Conservation (phyloP, 768 basidiomycete species). For the Pleurotus pulmonarius region DNA sequence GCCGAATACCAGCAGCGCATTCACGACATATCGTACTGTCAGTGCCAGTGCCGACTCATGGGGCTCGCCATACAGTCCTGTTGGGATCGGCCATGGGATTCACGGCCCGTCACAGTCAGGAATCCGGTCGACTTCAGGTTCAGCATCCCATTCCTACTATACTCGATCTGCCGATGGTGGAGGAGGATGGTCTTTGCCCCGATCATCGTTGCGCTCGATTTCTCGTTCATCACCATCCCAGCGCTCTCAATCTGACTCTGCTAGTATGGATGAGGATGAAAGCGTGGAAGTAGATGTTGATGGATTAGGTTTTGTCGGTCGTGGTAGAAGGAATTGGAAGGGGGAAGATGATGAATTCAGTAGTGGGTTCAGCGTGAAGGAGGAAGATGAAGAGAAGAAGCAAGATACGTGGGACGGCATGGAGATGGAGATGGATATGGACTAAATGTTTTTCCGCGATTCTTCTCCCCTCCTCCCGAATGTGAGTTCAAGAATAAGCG, state of each 20-base stretch:
- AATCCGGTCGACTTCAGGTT: conserved; percentile 3
- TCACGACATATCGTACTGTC: conserved; percentile 21
- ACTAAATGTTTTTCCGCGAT: conserved; percentile 23
- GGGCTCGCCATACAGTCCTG: conserved; percentile 18
- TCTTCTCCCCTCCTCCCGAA: too few relatives aligned
- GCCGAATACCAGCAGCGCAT: not conserved
- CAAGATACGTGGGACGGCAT: conserved; percentile 50
- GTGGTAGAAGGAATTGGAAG: conserved; percentile 27
- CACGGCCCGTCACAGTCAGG: conserved; percentile 1
- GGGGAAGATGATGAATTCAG: conserved; percentile 40
- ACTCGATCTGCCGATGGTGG: conserved; percentile 16
- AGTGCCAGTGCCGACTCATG: conserved; percentile 23
- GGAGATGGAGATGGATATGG: conserved; percentile 78
- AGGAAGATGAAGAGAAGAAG: conserved; percentile 44
- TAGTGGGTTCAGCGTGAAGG: conserved; percentile 35
- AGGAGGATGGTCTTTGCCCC: conserved; percentile 51
- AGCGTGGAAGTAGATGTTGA: conserved; percentile 23
- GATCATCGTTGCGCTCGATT: conserved; percentile 46
- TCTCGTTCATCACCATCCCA: conserved; percentile 28
- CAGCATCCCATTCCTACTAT: conserved; percentile 20
- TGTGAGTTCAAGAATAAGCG: too few relatives aligned
- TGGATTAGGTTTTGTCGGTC: conserved; percentile 15
- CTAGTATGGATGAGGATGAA: conserved; percentile 27
- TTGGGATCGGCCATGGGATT: conserved; percentile 23
- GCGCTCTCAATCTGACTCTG: conserved; percentile 23